Evolutionary conservation across 208 protist genomes (phyloP).

Genomic region (Trypanosoma cruzi): DNA sequence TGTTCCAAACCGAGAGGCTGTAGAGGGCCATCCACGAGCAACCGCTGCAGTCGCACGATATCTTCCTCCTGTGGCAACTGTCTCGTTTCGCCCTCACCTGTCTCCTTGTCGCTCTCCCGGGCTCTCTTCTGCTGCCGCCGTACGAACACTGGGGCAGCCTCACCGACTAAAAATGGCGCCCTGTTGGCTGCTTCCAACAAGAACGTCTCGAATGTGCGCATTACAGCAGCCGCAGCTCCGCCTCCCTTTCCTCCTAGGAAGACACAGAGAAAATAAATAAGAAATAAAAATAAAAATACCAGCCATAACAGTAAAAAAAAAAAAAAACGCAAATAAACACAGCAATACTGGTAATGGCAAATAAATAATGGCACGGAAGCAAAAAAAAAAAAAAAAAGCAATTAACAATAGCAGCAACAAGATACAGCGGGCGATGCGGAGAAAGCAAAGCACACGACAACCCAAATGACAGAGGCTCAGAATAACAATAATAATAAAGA

Average conservation of each 20-base stretch:
- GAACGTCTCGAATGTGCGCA: slow-evolving; percentile 38
- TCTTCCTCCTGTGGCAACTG: slow-evolving; percentile 6
- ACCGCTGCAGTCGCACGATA: slow-evolving; percentile 39
- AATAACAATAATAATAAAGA: too few relatives aligned
- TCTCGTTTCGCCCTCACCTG: neutral
- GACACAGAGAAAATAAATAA: slow-evolving; percentile 16
- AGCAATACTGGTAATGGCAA: neutral
- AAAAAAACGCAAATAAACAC: neutral
- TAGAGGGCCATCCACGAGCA: slow-evolving; percentile 59
- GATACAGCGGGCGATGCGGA: too few relatives aligned
- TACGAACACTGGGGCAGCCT: neutral
- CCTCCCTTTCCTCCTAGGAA: neutral
- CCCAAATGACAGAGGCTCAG: too few relatives aligned
- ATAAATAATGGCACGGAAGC: too few relatives aligned
- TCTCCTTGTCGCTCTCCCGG: neutral
- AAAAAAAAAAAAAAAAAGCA: neutral
- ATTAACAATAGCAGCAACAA: too few relatives aligned
- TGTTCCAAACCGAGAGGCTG: slow-evolving; percentile 58
- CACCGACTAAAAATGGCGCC: slow-evolving; percentile 44
- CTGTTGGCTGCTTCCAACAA: slow-evolving; percentile 35
- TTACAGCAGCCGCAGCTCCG: slow-evolving; percentile 3
- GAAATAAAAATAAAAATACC: slow-evolving; percentile 16
- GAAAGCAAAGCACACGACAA: too few relatives aligned
- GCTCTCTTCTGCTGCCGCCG: slow-evolving; percentile 1
- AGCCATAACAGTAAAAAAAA: neutral